Evolutionary conservation across 2,329 filamentous ascomycete genomes (phyloP).

Genomic region (Akanthomyces dipterigenus): DNA sequence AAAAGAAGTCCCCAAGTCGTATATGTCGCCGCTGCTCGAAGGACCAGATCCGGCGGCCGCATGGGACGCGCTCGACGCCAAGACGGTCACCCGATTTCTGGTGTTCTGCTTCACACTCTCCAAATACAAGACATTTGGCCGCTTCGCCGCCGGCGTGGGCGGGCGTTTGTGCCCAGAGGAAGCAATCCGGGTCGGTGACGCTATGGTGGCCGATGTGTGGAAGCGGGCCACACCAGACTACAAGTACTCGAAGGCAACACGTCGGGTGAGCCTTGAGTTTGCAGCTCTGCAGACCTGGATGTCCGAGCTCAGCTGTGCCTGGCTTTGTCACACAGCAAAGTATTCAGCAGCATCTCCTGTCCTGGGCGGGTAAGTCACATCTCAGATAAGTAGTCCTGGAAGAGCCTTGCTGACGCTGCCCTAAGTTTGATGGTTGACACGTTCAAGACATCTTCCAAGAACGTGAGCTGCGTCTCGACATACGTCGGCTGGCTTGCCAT

Average conservation of each 20-base stretch:
- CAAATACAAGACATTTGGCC: background rate
- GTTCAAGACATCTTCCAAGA: background rate
- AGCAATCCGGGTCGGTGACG: background rate
- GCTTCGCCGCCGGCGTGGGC: background rate
- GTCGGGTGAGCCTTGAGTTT: background rate
- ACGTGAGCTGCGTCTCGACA: background rate
- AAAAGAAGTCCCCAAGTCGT: background rate
- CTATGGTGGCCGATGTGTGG: background rate
- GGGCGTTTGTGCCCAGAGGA: background rate
- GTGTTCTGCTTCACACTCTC: background rate
- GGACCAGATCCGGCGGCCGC: background rate
- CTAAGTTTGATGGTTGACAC: background rate
- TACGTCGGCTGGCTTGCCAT: background rate
- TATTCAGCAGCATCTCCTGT: background rate
- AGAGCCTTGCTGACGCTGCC: background rate
- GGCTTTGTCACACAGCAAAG: background rate
- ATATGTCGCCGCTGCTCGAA: background rate
- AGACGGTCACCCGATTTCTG: background rate
- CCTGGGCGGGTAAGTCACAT: background rate
- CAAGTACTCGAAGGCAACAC: background rate
- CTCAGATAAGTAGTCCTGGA: background rate
- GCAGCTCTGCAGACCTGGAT: background rate
- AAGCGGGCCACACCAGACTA: background rate
- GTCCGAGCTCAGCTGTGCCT: background rate
- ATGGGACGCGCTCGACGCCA: background rate